These are phyloP conservation scores for Globisporangium camurandrum DNA, from an alignment of 352 stramenopile species.

Conservation along the genomic window DNA sequence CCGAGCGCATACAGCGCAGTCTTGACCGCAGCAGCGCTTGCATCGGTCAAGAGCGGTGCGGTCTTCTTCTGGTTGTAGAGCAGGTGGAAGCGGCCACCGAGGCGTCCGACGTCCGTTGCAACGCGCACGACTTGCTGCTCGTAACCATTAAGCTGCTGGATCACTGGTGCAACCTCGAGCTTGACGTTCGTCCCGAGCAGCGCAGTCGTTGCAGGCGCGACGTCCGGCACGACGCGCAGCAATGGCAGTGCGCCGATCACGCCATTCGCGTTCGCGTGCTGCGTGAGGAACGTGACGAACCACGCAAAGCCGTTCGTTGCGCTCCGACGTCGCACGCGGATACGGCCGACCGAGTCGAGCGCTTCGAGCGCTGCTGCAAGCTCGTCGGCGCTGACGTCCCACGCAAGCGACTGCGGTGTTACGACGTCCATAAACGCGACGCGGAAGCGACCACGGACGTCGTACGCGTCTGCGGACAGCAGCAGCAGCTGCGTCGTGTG, in stretches of 20 bases:
- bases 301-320: conserved; percentile 73
- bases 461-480: conserved; percentile 69
- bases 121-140: conserved; percentile 89
- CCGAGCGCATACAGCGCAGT: conserved; percentile 38
- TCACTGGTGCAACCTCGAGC: conserved; percentile 68
- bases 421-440: conserved; percentile 63
- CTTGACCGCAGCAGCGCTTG: conserved; percentile 44
- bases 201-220: conserved; percentile 18
- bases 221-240: conserved; percentile 51
- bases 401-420: conserved; percentile 52
- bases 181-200: conserved; percentile 74
- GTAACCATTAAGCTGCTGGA: conserved; percentile 87
- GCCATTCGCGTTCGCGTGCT: conserved; percentile 33
- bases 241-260: conserved; percentile 45
- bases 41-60: conserved; percentile 54
- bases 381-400: conserved; percentile 69
- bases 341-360: conserved; percentile 77
- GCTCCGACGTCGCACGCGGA: conserved; percentile 64
- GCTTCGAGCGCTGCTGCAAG: conserved; percentile 73
- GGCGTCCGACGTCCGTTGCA: conserved; percentile 36
- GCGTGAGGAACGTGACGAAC: conserved; percentile 73
- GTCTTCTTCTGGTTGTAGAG: conserved; percentile 82
- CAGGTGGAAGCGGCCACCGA: conserved; percentile 86
- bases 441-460: conserved; percentile 84
- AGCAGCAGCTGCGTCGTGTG: conserved; percentile 88